phyloP scores from a whole-genome alignment of 2,329 filamentous ascomycete genomes.

The Aspergillus puulaauensis region DNA sequence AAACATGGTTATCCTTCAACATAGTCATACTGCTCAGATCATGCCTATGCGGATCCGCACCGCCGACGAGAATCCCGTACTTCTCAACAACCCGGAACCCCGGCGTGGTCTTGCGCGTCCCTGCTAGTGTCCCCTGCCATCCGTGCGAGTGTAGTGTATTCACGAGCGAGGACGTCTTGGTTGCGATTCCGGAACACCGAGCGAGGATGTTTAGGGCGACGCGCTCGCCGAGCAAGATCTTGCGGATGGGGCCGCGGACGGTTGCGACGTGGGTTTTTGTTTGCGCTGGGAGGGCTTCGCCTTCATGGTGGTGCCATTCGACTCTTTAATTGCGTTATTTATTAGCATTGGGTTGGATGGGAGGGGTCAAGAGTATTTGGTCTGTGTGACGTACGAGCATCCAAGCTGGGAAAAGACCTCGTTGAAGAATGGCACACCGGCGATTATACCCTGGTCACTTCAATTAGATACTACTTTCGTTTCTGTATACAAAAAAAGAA shows the following conservation, averaged over 20 bases:
- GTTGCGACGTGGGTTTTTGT: conserved; percentile 65
- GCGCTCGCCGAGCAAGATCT: conserved; percentile 85
- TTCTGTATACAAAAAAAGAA: not conserved
- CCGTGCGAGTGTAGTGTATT: conserved; percentile 59
- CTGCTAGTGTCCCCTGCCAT: conserved; percentile 81
- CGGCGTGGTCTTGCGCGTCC: conserved; percentile 94
- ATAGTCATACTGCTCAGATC: conserved; percentile 95
- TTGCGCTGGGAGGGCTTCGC: conserved; percentile 63
- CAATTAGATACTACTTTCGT: not conserved
- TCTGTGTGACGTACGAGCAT: conserved; percentile 60
- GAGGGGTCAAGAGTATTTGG: not conserved
- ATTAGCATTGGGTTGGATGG: not conserved
- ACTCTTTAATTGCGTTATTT: conserved; percentile 51
- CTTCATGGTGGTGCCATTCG: conserved; percentile 82
- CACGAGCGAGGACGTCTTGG: conserved; percentile 53
- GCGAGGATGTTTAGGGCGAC: conserved; percentile 90
- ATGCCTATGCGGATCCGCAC: conserved; percentile 86
- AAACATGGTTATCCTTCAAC: conserved; percentile 99
- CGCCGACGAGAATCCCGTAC: conserved; percentile 94
- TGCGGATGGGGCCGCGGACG: conserved; percentile 78
- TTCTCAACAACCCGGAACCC: conserved; percentile 96
- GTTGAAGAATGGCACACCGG: conserved; percentile 91
- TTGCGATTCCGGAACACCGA: conserved; percentile 87
- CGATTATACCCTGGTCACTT: conserved; percentile 66
- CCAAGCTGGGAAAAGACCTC: conserved; percentile 88